Evolutionary conservation across 116 monocot genomes (phyloP).

Genomic region (Zostera marina): DNA sequence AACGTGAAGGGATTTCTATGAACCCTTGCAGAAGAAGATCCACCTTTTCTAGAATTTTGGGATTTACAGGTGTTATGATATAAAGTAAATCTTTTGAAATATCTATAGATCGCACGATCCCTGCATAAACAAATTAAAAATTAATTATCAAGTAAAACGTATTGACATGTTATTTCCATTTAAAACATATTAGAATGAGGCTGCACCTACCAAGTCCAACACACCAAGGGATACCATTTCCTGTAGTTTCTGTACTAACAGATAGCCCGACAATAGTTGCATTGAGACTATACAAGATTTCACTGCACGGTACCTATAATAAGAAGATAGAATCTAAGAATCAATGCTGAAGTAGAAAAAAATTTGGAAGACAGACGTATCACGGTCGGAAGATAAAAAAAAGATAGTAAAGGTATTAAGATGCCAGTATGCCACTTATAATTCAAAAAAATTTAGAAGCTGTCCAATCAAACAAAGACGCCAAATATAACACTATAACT

Average conservation of each 20-base stretch:
- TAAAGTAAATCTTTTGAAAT: slow-evolving; percentile 40
- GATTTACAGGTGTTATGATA: slow-evolving; percentile 71
- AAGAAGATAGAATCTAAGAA: neutral
- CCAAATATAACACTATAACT: too few relatives aligned
- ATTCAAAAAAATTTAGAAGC: too few relatives aligned
- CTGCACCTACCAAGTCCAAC: slow-evolving; percentile 61
- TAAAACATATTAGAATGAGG: neutral
- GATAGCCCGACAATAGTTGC: slow-evolving; percentile 84
- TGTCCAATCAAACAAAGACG: too few relatives aligned
- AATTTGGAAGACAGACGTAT: too few relatives aligned
- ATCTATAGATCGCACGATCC: slow-evolving; percentile 78
- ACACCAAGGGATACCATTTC: slow-evolving; percentile 41
- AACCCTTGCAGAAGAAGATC: slow-evolving; percentile 84
- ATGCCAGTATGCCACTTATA: too few relatives aligned
- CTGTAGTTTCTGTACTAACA: slow-evolving; percentile 16
- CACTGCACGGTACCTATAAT: slow-evolving; percentile 52
- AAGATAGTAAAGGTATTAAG: too few relatives aligned
- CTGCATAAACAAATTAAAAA: slow-evolving; percentile 18
- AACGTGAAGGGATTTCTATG: slow-evolving; percentile 56
- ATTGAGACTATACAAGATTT: slow-evolving; percentile 79
- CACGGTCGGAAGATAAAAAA: too few relatives aligned
- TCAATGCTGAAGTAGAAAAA: neutral
- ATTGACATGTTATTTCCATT: neutral
- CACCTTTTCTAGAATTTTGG: slow-evolving; percentile 37
- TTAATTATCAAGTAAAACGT: neutral